Evolutionary conservation across 139 green algal species (phyloP), one percentile per base, ranked within the genome.

Genomic region (Chlamydomonas sp.): DNA sequence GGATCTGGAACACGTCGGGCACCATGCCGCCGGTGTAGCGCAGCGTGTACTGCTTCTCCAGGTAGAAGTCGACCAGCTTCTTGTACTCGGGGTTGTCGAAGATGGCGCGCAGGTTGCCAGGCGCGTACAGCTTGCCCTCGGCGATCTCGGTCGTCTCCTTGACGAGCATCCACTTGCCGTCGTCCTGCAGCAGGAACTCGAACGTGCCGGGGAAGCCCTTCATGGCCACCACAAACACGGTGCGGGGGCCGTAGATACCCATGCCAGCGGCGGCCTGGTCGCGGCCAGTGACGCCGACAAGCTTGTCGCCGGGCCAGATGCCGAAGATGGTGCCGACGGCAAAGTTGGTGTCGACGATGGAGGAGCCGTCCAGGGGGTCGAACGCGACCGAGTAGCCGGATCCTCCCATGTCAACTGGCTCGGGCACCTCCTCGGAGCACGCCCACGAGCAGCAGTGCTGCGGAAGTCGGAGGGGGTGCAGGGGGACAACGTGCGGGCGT

Each of bases 291-390:
- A 92, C 85, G 74, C 79, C 81, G n/a, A 65, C 85, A 50, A 96
- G 81, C 70, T 90, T 84, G 78, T 90, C 81, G 22, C 91, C 90
- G 39, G 91, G 91, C 89, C 91, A 96, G 47, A 97, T 85, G 58
- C 91, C 91, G 47, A 97, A 93, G 83, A 97, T 95, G 77, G 90
- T 96, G 74, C 91, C 91, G 10, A 96, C 91, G 0, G 90, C 82
- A 74, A 97, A 97, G 90, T 97, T 97, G 73, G 90, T 96, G 87
- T 96, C 91, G 28, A 97, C 88, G 67, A 97, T 95, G 79, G 89
- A 96, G 67, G 84, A 93, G 75, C 91, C 91, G 70, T 97, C 91
- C 59, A 97, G 86, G 39, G 91, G 91, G 83, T 97, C 91, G 72
- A 96, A 97, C 34, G 91, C 90, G 20, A 97, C 91, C 59, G 73